Evolutionary conservation across 2,329 filamentous ascomycete species (phyloP).

Genomic region (Cladosporium sp.): DNA sequence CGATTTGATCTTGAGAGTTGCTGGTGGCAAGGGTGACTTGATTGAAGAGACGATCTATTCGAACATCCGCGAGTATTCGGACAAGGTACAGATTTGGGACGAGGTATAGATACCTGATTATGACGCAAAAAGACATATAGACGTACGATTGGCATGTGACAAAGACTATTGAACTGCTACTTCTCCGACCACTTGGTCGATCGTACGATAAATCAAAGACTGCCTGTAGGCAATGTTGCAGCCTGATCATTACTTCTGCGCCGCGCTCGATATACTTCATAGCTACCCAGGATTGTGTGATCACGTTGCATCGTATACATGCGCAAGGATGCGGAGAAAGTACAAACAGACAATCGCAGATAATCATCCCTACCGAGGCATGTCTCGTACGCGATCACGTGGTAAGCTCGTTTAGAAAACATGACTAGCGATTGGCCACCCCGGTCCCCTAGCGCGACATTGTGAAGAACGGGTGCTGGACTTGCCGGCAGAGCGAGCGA

Average conservation of each 20-base stretch:
- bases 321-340: not conserved
- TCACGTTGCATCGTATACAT: not conserved
- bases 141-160: not conserved
- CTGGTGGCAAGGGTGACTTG: slow-evolving; percentile 74
- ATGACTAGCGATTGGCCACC: not conserved
- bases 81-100: slow-evolving; percentile 77
- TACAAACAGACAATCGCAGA: not conserved
- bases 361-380: not conserved
- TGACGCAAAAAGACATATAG: not conserved
- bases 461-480: not conserved
- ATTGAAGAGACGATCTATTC: slow-evolving; percentile 76
- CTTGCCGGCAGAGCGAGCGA: not conserved
- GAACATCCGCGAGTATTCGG: slow-evolving; percentile 76
- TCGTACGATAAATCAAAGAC: not conserved
- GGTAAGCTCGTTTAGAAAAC: not conserved
- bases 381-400: not conserved
- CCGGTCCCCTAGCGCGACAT: not conserved
- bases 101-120: slow-evolving; percentile 37
- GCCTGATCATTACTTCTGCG: not conserved
- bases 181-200: not conserved
- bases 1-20: slow-evolving; percentile 81
- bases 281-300: not conserved
- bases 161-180: not conserved
- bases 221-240: not conserved
- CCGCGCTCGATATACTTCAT: not conserved